phyloP scores from a whole-genome alignment of 257 asterid genomes.

The Fraxinus cuspidata region DNA sequence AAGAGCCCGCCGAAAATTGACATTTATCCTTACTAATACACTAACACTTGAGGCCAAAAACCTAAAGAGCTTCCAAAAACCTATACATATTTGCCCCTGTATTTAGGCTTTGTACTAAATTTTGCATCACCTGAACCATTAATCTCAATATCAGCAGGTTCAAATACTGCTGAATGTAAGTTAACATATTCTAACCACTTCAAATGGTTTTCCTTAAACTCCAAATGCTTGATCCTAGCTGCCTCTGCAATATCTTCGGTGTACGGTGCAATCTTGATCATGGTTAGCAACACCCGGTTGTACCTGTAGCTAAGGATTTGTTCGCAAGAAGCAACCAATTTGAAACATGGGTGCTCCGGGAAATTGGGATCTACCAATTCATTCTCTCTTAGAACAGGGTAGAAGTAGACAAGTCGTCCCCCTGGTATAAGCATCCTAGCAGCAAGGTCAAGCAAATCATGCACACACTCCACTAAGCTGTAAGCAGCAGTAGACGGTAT shows the following conservation, averaged over 20 bases:
- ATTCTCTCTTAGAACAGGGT: slow-evolving; percentile 79
- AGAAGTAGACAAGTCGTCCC: slow-evolving; percentile 94
- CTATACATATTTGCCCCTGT: slow-evolving; percentile 93
- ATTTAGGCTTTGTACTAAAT: slow-evolving; percentile 64
- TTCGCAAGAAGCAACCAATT: slow-evolving; percentile 65
- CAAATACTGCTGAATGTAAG: slow-evolving; percentile 84
- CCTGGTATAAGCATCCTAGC: slow-evolving; percentile 88
- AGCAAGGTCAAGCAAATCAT: slow-evolving; percentile 89
- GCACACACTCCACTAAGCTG: slow-evolving; percentile 93
- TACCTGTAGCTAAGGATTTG: slow-evolving; percentile 88
- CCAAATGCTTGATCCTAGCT: slow-evolving; percentile 65
- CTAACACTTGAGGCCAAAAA: neutral
- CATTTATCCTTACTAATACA: too few relatives aligned
- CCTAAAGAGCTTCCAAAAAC: neutral
- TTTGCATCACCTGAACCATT: slow-evolving; percentile 50
- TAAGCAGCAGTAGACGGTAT: slow-evolving; percentile 97
- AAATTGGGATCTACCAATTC: slow-evolving; percentile 53
- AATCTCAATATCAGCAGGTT: slow-evolving; percentile 50
- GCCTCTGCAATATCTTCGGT: slow-evolving; percentile 65
- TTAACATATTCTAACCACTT: slow-evolving; percentile 96
- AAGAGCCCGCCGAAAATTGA: too few relatives aligned
- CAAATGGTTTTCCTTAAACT: slow-evolving; percentile 77
- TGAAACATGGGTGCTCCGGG: slow-evolving; percentile 89
- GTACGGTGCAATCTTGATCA: slow-evolving; percentile 66
- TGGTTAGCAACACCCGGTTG: slow-evolving; percentile 74